These are phyloP conservation scores for Trichocladium antarcticum DNA, from an alignment of 495 filamentous ascomycete genomes.

Conservation along the genomic window DNA sequence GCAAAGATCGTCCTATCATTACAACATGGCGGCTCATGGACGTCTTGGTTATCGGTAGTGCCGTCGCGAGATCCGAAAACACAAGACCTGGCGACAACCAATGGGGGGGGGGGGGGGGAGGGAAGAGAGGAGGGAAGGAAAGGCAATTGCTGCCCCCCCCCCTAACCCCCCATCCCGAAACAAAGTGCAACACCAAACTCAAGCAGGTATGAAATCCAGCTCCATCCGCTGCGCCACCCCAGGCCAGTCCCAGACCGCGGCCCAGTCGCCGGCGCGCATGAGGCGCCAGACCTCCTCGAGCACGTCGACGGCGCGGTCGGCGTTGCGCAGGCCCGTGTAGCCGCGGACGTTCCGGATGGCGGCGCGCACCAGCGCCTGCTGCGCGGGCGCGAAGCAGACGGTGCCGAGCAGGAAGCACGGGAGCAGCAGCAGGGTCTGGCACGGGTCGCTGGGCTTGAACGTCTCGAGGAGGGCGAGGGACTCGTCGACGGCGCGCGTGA, in stretches of 20 bases:
- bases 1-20: background rate
- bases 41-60: too few species aligned
- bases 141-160: background rate
- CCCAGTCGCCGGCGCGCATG: conserved; percentile 66
- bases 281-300: conserved; percentile 73
- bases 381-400: conserved; percentile 58
- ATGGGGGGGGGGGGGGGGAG: too few species aligned
- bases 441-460: conserved; percentile 47
- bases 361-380: conserved; percentile 56
- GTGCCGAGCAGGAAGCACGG: conserved; percentile 83
- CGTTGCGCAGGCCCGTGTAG: conserved; percentile 73
- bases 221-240: conserved; percentile 63
- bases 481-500: conserved; percentile 66
- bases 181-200: background rate
- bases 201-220: conserved; percentile 62
- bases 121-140: background rate
- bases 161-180: too few species aligned
- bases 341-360: conserved; percentile 60
- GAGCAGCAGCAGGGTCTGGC: conserved; percentile 74
- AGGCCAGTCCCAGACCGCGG: conserved; percentile 83
- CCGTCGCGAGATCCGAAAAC: background rate
- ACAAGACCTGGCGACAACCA: background rate
- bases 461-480: conserved; percentile 53
- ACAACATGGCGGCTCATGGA: background rate
- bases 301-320: conserved; percentile 60